These are phyloP conservation scores for Ganoderma multipileum DNA, from an alignment of 1,284 basidiomycete species.

Conservation along the genomic window DNA sequence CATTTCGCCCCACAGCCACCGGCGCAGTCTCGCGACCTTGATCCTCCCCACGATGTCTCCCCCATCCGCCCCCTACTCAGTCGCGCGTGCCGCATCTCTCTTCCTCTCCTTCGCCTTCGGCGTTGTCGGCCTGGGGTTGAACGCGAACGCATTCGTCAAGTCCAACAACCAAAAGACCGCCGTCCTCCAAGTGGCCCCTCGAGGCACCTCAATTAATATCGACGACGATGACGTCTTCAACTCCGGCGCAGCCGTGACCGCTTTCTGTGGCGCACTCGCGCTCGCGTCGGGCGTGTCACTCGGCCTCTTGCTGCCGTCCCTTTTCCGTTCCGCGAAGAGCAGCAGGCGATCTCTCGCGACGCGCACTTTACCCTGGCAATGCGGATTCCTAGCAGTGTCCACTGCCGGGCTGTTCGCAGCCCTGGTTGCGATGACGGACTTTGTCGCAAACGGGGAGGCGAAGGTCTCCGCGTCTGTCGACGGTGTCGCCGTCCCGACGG, in stretches of 20 bases:
- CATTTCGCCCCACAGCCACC: slow-evolving; percentile 3
- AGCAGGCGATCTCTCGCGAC: slow-evolving; percentile 15
- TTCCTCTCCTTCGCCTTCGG: slow-evolving; percentile 46
- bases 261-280: slow-evolving; percentile 49
- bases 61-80: slow-evolving; percentile 21
- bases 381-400: slow-evolving; percentile 54
- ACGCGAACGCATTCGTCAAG: slow-evolving; percentile 50
- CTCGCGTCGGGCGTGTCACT: slow-evolving; percentile 46
- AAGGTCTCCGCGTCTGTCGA: slow-evolving; percentile 52
- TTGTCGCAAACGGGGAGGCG: slow-evolving; percentile 56
- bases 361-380: slow-evolving; percentile 36
- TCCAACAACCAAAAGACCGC: slow-evolving; percentile 41
- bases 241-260: slow-evolving; percentile 54
- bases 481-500: slow-evolving; percentile 45
- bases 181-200: slow-evolving; percentile 36
- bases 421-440: slow-evolving; percentile 58
- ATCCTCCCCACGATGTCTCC: slow-evolving; percentile 18
- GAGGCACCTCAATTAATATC: slow-evolving; percentile 41
- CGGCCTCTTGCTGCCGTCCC: slow-evolving; percentile 40
- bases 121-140: slow-evolving; percentile 43
- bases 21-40: neutral
- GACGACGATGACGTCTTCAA: slow-evolving; percentile 49
- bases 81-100: slow-evolving; percentile 43
- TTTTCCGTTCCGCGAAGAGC: slow-evolving; percentile 3
- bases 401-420: slow-evolving; percentile 59